Base-by-base conservation (phyloP, 2,329 filamentous ascomycete genomes). In the Aspergillus eucalypticola region DNA sequence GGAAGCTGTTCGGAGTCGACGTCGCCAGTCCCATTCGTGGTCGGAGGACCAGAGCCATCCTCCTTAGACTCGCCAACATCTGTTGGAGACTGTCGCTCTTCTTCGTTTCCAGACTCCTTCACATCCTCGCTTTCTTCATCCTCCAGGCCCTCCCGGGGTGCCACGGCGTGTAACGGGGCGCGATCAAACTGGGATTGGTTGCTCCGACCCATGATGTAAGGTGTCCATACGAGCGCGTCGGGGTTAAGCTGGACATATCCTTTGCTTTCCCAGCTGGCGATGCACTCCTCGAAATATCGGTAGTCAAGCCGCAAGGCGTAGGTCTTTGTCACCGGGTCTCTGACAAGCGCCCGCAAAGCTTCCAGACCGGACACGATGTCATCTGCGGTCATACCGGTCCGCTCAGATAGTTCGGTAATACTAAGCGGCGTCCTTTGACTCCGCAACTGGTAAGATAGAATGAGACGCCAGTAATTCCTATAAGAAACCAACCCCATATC, bases 401-500 rank as follows among this genome's bases (percentile, higher is more conserved):
- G 88, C 66, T 94, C 88, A 0, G 94, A 96, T 64, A 80, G 70
- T 39, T 80, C 78, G 7, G 80, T 77, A 50, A 88, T 84, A 55
- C 84, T 81, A 70, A 86, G 65, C 13, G 84, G 81, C 1, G 77
- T 76, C 61, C 84, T 86, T 63, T 86, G 83, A 50, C 88, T 78
- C 39, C 93, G 81, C 6, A 99, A 83, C 67, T 96, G 91, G 63
- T 90, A 89, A 72, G 93, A 97, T 56, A 99, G 81, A 2, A 96
- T 84, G 8, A 96, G 81, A 19, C 95, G 89, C 95, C 95, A 99
- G 75, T 99, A 99, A 69, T 96, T 97, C 48, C 95, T 88, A 73
- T 99, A 99, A 2, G 94, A 98, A 3, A 98, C 94, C 41, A 99
- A 79, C 3, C 95, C 95, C 92, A 99, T 97, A 72, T 99, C 95